Evolutionary conservation across 106 monocot species (phyloP).

Genomic region (Platanthera zijinensis): DNA sequence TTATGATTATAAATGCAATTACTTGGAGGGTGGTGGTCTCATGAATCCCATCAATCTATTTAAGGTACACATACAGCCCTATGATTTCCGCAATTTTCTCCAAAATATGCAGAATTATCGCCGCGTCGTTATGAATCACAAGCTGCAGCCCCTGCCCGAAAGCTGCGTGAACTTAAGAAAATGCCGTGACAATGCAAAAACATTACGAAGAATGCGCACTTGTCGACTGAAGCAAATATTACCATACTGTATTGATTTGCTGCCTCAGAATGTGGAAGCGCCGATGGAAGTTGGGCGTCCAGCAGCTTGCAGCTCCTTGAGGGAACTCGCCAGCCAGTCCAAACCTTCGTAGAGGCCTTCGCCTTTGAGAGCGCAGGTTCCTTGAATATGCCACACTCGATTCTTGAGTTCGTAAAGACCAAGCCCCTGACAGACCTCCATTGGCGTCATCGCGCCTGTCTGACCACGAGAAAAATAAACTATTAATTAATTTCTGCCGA

Average conservation of each 20-base stretch:
- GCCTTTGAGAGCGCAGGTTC: conserved; percentile 81
- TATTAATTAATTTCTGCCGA: too few species aligned
- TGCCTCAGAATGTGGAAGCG: conserved; percentile 20
- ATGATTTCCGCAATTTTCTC: not conserved
- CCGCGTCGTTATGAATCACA: not conserved
- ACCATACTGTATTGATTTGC: too few species aligned
- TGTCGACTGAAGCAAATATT: too few species aligned
- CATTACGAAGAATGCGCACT: too few species aligned
- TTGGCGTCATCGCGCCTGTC: conserved; percentile 96
- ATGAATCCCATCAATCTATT: not conserved
- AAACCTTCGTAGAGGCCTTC: conserved; percentile 93
- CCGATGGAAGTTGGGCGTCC: conserved; percentile 41
- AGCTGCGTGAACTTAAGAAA: not conserved
- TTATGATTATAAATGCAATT: not conserved
- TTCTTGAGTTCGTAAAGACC: conserved; percentile 73
- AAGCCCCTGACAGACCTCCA: conserved; percentile 88
- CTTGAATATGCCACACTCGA: conserved; percentile 86
- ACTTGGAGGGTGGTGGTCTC: not conserved
- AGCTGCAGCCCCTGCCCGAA: not conserved
- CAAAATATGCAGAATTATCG: not conserved
- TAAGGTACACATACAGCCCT: not conserved
- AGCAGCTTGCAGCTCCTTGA: conserved; percentile 63
- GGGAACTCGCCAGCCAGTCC: conserved; percentile 76
- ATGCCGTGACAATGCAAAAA: not conserved
- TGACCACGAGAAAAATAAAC: conserved; percentile 8